These are phyloP conservation scores for Botryotinia narcissicola DNA, from an alignment of 2,329 filamentous ascomycete genomes.

Conservation along the genomic window DNA sequence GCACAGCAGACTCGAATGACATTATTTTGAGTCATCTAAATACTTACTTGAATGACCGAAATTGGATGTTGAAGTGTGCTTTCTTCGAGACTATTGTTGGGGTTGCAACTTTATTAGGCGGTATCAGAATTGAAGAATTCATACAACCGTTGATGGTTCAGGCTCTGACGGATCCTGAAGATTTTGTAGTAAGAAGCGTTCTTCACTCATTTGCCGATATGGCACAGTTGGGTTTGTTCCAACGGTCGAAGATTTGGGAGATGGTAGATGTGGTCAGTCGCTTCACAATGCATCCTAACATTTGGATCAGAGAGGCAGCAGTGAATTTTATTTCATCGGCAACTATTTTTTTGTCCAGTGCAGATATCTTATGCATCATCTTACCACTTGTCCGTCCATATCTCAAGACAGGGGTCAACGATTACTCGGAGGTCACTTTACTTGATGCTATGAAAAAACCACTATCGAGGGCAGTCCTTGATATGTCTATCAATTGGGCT, in stretches of 20 bases:
- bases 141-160: slow-evolving; percentile 95
- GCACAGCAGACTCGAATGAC: slow-evolving; percentile 86
- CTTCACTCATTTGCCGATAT: slow-evolving; percentile 85
- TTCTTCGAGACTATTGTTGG: slow-evolving; percentile 96
- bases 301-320: slow-evolving; percentile 91
- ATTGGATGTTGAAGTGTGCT: slow-evolving; percentile 95
- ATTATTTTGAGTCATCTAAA: slow-evolving; percentile 96
- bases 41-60: slow-evolving; percentile 92
- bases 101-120: slow-evolving; percentile 86
- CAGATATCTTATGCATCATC: slow-evolving; percentile 81
- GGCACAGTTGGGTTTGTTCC: slow-evolving; percentile 82
- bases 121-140: slow-evolving; percentile 87
- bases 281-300: slow-evolving; percentile 90
- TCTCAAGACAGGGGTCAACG: slow-evolving; percentile 68
- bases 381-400: slow-evolving; percentile 79
- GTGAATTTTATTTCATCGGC: slow-evolving; percentile 78
- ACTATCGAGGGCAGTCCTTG: slow-evolving; percentile 74
- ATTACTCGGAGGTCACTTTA: slow-evolving; percentile 69
- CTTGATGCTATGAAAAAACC: slow-evolving; percentile 83
- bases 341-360: slow-evolving; percentile 70
- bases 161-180: slow-evolving; percentile 87
- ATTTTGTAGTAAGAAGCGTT: slow-evolving; percentile 89
- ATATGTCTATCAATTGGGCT: slow-evolving; percentile 85
- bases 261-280: slow-evolving; percentile 78
- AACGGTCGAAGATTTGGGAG: slow-evolving; percentile 81